phyloP scores from a whole-genome alignment of 2,329 filamentous ascomycete genomes.

The Aureobasidium sp. region DNA sequence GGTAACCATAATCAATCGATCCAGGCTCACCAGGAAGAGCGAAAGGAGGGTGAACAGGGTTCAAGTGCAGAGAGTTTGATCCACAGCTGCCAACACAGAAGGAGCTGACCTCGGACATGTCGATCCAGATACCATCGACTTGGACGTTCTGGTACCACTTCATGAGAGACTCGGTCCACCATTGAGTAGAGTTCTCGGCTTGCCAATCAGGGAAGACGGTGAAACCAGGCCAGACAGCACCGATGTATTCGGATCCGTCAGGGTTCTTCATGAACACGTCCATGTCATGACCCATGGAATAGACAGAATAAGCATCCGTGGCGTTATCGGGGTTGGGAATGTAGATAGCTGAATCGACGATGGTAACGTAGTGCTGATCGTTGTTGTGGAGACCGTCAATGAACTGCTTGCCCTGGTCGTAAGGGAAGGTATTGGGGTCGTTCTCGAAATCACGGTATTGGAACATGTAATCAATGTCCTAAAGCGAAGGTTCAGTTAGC shows the following conservation, averaged over 20 bases:
- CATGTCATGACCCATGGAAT: constrained; percentile 28
- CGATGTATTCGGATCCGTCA: constrained; percentile 33
- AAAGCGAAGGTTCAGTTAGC: neutral
- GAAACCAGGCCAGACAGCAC: constrained; percentile 58
- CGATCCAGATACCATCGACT: constrained; percentile 53
- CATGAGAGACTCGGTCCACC: constrained; percentile 51
- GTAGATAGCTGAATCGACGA: constrained; percentile 61
- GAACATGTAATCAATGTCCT: constrained; percentile 48
- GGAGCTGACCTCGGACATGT: constrained; percentile 56
- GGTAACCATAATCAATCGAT: constrained; percentile 54
- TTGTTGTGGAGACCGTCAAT: constrained; percentile 46
- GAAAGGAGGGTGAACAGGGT: constrained; percentile 63
- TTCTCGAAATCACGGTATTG: constrained; percentile 54
- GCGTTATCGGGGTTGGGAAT: constrained; percentile 63
- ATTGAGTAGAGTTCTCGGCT: constrained; percentile 51
- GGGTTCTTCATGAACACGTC: constrained; percentile 32
- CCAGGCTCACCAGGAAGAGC: constrained; percentile 58
- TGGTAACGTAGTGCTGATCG: constrained; percentile 54
- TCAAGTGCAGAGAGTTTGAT: constrained; percentile 54
- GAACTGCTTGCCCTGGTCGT: constrained; percentile 45
- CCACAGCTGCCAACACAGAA: constrained; percentile 70
- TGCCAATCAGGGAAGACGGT: constrained; percentile 58
- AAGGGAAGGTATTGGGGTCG: constrained; percentile 47
- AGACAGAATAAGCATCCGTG: constrained; percentile 51
- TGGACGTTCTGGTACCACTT: constrained; percentile 47